Evolutionary conservation across 2,329 filamentous ascomycete species (phyloP).

Genomic region (Fusarium tanahbumbuense): DNA sequence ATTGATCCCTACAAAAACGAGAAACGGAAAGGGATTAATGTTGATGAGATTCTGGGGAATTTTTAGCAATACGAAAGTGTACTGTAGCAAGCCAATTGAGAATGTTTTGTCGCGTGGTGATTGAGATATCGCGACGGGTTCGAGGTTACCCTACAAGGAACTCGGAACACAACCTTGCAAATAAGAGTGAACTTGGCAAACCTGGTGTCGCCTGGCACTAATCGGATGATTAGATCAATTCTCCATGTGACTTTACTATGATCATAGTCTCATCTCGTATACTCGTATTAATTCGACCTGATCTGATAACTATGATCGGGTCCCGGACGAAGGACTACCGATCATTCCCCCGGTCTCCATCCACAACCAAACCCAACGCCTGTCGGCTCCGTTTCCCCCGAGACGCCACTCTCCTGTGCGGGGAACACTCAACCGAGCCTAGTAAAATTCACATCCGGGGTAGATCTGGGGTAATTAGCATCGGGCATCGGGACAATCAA

Average conservation of each 20-base stretch:
- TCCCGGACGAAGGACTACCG: not conserved
- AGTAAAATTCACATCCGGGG: slow-evolving; percentile 16
- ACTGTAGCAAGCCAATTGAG: fast-evolving
- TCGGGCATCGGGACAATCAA: slow-evolving; percentile 31
- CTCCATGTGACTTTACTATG: not conserved
- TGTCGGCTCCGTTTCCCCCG: slow-evolving; percentile 26
- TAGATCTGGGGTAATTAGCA: slow-evolving; percentile 36
- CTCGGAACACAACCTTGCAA: not conserved
- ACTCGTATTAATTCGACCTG: not conserved
- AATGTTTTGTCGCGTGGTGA: not conserved
- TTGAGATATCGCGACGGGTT: not conserved
- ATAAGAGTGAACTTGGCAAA: not conserved
- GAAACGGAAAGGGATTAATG: too few species aligned
- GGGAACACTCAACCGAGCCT: not conserved
- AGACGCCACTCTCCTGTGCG: not conserved
- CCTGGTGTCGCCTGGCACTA: not conserved
- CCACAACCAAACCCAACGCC: not conserved
- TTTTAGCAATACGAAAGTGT: too few species aligned
- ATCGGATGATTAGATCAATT: not conserved
- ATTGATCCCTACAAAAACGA: too few species aligned
- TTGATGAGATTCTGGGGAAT: too few species aligned
- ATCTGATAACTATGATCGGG: too few species aligned
- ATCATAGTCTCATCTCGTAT: not conserved
- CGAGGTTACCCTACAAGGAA: not conserved
- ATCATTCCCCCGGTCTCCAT: not conserved